Base-by-base conservation (phyloP, 1,139 yeast genomes). In the Pichia sp. region DNA sequence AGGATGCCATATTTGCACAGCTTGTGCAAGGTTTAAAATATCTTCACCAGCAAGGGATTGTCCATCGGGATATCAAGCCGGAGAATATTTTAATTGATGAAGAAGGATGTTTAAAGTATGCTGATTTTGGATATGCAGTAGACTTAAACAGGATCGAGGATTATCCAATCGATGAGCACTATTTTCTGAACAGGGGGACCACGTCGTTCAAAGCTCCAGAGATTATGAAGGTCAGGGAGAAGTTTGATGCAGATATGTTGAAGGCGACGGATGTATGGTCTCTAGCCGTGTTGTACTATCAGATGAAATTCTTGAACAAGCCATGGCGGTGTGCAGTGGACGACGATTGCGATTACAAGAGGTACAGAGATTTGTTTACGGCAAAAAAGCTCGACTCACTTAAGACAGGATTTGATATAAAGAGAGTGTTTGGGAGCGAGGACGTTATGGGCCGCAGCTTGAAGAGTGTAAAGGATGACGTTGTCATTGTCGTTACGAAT, bases 131-230 rank as follows among this genome's bases (percentile, higher is more conserved):
- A 1, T 80, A 76, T 65, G 75, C 79, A 32, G 55, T 80, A 15
- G 70, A 75, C 57, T 59, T 77, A 19, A 58, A 63, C 29, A 61
- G 64, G 6, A 16, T 64, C 3, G 55, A 54, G 3, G 44, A 49
- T 8, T 66, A 64, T 51, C 61, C 61, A 4, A 31, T 63, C 8
- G 56, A 60, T 0, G 66, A 69, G 38, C n/a, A 36, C 4, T 69
- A 70, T 1, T 67, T 65, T 41, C 57, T 78, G 11, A 68, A 64
- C 50, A 69, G 78, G 57, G 85, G 85, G 1, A 81, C 85, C 1
- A 72, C 71, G 41, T 75, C 81, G 19, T 81, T 79, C 65, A 81
- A 79, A 62, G 79, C 85, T 0, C 85, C 85, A 0, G 85, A 81
- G 62, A 62, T 79, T 45, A 76, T 74, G 59, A 59, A 63, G 15